A percentile compares a stretch with the other conserved stretches of the same genome.
Conservation (phyloP, 495 filamentous ascomycete genomes). For the Xylaria palmicola region DNA sequence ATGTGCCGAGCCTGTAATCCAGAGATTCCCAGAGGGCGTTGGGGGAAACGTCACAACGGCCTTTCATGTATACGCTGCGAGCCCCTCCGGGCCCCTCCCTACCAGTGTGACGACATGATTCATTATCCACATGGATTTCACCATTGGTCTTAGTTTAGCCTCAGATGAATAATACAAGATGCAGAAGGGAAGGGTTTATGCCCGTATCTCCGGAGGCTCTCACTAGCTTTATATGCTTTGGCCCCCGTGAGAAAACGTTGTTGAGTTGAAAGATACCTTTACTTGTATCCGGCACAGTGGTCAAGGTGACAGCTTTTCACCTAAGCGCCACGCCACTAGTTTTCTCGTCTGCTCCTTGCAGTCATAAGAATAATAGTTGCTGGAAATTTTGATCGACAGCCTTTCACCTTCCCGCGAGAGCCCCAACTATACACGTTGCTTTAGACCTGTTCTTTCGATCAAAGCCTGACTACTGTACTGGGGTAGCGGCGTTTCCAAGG, state of each 20-base stretch:
- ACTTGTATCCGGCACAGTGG: too few relatives aligned
- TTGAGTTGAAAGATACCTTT: too few relatives aligned
- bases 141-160: not conserved
- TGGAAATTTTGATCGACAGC: not conserved
- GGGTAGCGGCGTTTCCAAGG: not conserved
- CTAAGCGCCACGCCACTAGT: too few relatives aligned
- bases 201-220: not conserved
- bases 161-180: constrained; percentile 4
- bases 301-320: too few relatives aligned
- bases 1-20: not conserved
- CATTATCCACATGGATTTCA: not conserved
- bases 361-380: not conserved
- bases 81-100: not conserved
- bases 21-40: not conserved
- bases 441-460: not conserved
- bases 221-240: not conserved
- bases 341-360: not conserved
- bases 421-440: not conserved
- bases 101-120: constrained; percentile 3
- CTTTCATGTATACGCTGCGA: not conserved
- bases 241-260: too few relatives aligned
- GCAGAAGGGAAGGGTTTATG: not conserved
- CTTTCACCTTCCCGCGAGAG: not conserved
- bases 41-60: not conserved
- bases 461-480: not conserved